Evolutionary conservation across 345 rosid species (phyloP), one percentile per base, ranked within the genome.

Genomic region (Ceriops decandra): DNA sequence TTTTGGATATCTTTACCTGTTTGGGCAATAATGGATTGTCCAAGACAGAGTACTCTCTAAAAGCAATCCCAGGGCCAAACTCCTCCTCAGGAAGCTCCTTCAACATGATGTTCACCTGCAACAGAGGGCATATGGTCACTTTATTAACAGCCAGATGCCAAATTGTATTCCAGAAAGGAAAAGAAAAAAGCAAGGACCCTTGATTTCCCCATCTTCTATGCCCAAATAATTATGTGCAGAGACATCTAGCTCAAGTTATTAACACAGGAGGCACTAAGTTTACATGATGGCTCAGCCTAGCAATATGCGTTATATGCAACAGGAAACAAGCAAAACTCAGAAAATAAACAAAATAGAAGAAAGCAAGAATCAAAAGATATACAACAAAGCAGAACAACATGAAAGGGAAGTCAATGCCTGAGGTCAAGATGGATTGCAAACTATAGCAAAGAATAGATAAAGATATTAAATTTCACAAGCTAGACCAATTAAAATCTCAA

Each of bases 1-100:
- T n/a, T 16, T 28, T 13, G 8, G 26, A 10, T 49, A 28, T 22
- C 30, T 51, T 83, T 85, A 95, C 98, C 67, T 88, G 89, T 80
- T 88, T 83, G 49, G 98, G 90, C 80, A 90, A 58, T 59, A 70
- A 73, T 42, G 93, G 96, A 82, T 95, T 95, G 33, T 87, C 83
- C 57, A 95, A 75, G 76, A 95, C 82, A 24, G 96, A 90, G 78
- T 90, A 95, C 76, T 91, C 99, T 83, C 96, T 95, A 68, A 88
- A 78, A 71, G 72, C 69, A 33, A 88, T 87, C 64, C 79, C 82
- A 35, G 93, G 96, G 72, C 99, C 99, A 80, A 90, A 95, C 80
- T 95, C 99, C 63, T 95, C 96, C 73, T 73, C 82, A 2, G 89
- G 78, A 49, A 80, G 75, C 68, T 83, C 87, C 70, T 91, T 82